Evolutionary conservation across 139 green algal genomes (phyloP).

Genomic region (Nannochloris sp.): DNA sequence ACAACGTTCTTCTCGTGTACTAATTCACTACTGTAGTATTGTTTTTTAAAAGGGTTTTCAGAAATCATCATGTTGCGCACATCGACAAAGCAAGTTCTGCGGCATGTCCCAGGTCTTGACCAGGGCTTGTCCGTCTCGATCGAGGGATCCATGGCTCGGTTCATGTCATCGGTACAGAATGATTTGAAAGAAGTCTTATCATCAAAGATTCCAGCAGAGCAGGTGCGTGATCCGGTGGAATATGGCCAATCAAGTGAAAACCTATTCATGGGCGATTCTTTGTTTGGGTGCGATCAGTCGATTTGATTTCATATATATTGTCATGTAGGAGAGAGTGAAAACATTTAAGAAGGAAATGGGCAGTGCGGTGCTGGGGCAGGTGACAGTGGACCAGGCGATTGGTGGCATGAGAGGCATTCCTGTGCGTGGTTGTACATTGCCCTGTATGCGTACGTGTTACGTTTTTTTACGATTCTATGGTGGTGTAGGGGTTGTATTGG

Average conservation of each 20-base stretch:
- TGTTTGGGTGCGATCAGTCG: no score
- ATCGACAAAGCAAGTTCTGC: no score
- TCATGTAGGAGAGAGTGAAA: constrained; percentile 73
- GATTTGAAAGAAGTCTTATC: constrained; percentile 47
- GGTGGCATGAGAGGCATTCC: constrained; percentile 97
- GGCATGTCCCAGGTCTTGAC: no score
- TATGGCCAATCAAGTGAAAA: no score
- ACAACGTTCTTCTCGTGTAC: no score
- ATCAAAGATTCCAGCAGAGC: constrained; percentile 58
- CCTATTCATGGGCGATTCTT: no score
- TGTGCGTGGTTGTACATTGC: not conserved
- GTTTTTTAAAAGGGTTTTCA: no score
- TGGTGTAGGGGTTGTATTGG: constrained; percentile 74
- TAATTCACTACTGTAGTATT: no score
- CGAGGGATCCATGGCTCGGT: no score
- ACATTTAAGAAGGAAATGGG: constrained; percentile 71
- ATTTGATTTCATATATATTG: no score
- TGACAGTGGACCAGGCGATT: constrained; percentile 82
- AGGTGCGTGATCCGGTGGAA: constrained; percentile 34
- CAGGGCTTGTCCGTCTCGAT: no score
- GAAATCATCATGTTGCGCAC: no score
- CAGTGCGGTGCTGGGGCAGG: constrained; percentile 60
- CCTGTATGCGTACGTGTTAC: not conserved
- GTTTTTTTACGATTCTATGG: not conserved
- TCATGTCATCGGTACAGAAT: constrained; percentile 4